Conservation (phyloP, 306 rosid genomes). For the Neltuma alba region DNA sequence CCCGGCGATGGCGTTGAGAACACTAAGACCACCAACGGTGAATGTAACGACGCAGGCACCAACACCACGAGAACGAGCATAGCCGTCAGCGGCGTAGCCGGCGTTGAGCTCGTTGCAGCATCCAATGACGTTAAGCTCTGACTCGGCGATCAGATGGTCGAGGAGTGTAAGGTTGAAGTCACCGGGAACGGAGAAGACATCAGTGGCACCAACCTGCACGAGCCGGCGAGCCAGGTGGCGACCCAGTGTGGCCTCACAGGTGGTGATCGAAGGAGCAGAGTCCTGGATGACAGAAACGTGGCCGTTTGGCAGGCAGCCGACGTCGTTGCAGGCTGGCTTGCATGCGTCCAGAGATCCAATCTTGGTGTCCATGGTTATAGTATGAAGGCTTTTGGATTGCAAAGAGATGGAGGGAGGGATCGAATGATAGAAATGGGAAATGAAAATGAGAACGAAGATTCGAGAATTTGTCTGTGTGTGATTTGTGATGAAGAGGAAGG, state of each 20-base stretch:
- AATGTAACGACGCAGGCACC: not conserved
- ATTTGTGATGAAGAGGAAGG: not conserved
- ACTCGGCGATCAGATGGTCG: not conserved
- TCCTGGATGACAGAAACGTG: slow-evolving; percentile 34
- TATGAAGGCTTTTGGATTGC: not conserved
- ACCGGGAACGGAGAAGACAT: not conserved
- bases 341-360: slow-evolving; percentile 49
- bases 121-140: not conserved
- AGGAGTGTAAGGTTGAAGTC: not conserved
- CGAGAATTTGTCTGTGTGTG: not conserved
- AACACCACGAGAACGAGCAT: not conserved
- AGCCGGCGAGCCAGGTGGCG: not conserved
- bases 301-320: slow-evolving; percentile 34
- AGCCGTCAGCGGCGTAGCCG: not conserved
- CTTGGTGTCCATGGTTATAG: slow-evolving; percentile 55
- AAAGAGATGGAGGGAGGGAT: too few relatives aligned
- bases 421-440: not conserved
- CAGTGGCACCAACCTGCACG: not conserved
- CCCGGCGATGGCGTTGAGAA: not conserved
- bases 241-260: slow-evolving; percentile 37
- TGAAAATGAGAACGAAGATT: not conserved
- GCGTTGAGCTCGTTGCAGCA: not conserved
- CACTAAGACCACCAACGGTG: not conserved
- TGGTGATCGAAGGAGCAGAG: slow-evolving; percentile 10
- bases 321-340: slow-evolving; percentile 48